phyloP scores from a whole-genome alignment of 768 basidiomycete genomes.

The Clitopilus passeckerianus region DNA sequence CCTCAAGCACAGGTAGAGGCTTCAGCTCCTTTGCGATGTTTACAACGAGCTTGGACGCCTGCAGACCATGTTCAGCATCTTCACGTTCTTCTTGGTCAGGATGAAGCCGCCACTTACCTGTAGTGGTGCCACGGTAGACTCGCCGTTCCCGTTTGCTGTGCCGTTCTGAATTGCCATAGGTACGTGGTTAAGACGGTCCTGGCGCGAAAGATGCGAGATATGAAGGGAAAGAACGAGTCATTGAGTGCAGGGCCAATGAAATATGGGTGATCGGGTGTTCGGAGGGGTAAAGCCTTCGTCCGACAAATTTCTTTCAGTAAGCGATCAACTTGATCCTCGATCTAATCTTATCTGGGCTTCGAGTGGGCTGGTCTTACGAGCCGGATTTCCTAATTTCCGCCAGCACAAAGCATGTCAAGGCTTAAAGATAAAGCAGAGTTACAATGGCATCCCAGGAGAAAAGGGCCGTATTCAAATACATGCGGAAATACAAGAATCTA shows the following conservation, averaged over 20 bases:
- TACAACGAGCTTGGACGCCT: conserved; percentile 56
- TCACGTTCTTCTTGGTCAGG: background rate
- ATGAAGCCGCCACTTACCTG: conserved; percentile 9
- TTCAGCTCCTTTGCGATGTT: conserved; percentile 43
- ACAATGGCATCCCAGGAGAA: no score
- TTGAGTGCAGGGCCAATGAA: background rate
- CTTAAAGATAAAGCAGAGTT: no score
- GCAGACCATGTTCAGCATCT: background rate
- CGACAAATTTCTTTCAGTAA: background rate
- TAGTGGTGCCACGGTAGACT: conserved; percentile 8
- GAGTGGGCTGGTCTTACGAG: background rate
- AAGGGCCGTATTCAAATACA: no score
- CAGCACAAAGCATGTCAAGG: no score
- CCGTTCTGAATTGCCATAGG: background rate
- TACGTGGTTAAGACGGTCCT: background rate
- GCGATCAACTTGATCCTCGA: background rate
- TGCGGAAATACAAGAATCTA: no score
- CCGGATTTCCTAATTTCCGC: no score
- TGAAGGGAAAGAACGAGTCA: background rate
- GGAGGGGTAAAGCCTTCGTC: background rate
- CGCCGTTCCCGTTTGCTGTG: background rate
- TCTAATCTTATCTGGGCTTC: background rate
- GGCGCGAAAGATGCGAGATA: background rate
- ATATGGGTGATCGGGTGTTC: background rate
- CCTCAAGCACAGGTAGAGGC: conserved; percentile 40